Percentiles rank a stretch among this genome's conserved stretches.
Conservation (phyloP, 129 eudicot species). For the Chrysanthemum lavandulifolium region DNA sequence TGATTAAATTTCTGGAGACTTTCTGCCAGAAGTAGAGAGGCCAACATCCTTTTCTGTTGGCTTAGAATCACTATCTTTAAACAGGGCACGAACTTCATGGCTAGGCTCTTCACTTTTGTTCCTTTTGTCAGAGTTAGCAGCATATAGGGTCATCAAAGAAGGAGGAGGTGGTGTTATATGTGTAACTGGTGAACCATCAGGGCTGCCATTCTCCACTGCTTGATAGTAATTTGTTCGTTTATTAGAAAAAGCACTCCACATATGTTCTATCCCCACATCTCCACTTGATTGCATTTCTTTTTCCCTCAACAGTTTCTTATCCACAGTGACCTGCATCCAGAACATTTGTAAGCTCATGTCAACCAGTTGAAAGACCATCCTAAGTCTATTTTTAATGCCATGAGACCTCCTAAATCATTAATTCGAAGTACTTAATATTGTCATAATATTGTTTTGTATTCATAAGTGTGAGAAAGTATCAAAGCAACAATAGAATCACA, state of each 20-base stretch:
- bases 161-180: slow-evolving; percentile 49
- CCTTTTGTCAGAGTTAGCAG: slow-evolving; percentile 32
- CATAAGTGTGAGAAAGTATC: too few relatives aligned
- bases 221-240: slow-evolving; percentile 62
- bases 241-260: slow-evolving; percentile 75
- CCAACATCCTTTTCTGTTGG: slow-evolving; percentile 32
- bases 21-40: slow-evolving; percentile 34
- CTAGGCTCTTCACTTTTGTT: slow-evolving; percentile 36
- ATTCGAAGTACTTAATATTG: too few relatives aligned
- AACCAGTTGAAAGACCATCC: not conserved
- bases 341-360: not conserved
- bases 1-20: slow-evolving; percentile 15
- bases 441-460: too few relatives aligned
- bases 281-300: slow-evolving; percentile 87
- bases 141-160: slow-evolving; percentile 28
- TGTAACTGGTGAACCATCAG: slow-evolving; percentile 47
- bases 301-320: slow-evolving; percentile 83
- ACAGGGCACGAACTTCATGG: slow-evolving; percentile 69
- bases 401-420: too few relatives aligned
- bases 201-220: slow-evolving; percentile 67
- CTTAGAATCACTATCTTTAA: slow-evolving; percentile 48
- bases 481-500: too few relatives aligned
- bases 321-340: slow-evolving; percentile 67
- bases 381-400: too few relatives aligned
- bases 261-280: slow-evolving; percentile 85